Conservation (phyloP, 768 basidiomycete genomes). For the Collybiopsis confluens region DNA sequence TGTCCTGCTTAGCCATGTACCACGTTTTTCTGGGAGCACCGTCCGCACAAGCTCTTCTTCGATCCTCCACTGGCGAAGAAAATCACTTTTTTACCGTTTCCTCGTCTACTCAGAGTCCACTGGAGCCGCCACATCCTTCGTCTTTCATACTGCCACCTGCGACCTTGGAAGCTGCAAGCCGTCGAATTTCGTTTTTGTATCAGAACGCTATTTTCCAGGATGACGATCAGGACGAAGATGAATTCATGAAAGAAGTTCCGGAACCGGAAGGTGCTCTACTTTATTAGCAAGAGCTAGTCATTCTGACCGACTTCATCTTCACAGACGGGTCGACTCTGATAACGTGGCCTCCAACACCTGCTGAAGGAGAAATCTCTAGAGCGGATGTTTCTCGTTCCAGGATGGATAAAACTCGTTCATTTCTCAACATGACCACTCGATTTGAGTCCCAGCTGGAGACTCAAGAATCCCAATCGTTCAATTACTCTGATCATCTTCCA, state of each 20-base stretch:
- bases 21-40: slow-evolving; percentile 55
- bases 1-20: slow-evolving; percentile 25
- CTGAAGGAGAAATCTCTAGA: slow-evolving; percentile 14
- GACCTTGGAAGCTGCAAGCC: slow-evolving; percentile 62
- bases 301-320: no score
- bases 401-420: slow-evolving; percentile 6
- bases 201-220: slow-evolving; percentile 68
- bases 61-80: slow-evolving; percentile 22
- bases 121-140: not conserved
- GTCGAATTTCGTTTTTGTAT: slow-evolving; percentile 70
- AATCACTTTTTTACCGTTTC: slow-evolving; percentile 45
- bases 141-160: slow-evolving; percentile 32
- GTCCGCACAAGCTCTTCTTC: slow-evolving; percentile 24
- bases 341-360: slow-evolving; percentile 53
- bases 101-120: slow-evolving; percentile 16
- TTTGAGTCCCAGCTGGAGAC: slow-evolving; percentile 28
- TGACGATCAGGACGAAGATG: slow-evolving; percentile 28
- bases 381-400: slow-evolving; percentile 13
- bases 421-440: slow-evolving; percentile 12
- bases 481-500: slow-evolving; percentile 69
- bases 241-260: not conserved
- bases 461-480: slow-evolving; percentile 44
- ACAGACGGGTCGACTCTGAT: slow-evolving; percentile 47
- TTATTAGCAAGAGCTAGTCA: no score
- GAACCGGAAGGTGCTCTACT: no score